Evolutionary conservation across 306 rosid genomes (phyloP), one percentile per base, ranked within the genome.

Genomic region (Adenanthera pavonina): DNA sequence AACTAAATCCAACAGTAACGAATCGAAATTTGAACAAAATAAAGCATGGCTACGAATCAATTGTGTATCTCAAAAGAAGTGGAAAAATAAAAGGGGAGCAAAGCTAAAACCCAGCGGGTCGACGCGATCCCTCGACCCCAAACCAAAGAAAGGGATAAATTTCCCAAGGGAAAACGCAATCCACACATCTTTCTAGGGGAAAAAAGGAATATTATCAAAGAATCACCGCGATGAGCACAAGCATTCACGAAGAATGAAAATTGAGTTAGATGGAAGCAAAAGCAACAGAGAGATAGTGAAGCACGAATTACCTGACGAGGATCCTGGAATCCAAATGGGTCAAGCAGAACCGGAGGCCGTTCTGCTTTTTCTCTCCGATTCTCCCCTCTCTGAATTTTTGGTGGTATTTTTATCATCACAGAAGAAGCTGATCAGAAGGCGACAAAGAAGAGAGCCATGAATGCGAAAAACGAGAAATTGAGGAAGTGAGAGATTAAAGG

Each of bases 291-390:
- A 75, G 30, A 14, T 3, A 3, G 25, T 16, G 25, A 57, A 57
- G n/a, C 41, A 44, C 17, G 16, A 20, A 49, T 65, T 49, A 88
- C 89, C 89, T 17, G 68, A 67, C 35, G 47, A 76, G 65, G 86
- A 87, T 81, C 80, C 69, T 54, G 57, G 79, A 78, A 64, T 56
- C 33, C 35, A 54, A 48, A 35, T 38, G 46, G 60, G 75, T 33
- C 47, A 68, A 69, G 75, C 74, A 54, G 51, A 19, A 44, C 8
- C 3, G 44, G 43, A 19, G 40, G 67, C 47, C 47, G 46, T 64
- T 30, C 36, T 16, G 25, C 51, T 30, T 13, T 47, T 40, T 68
- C 8, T 19, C 35, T 9, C 52, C 25, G 73, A 68, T 68, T 68
- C 72, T 8, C 4, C 7, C n/a, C 12, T 43, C 44, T n/a, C 20